Evolutionary conservation across 176 grass and related monocot genomes (phyloP).

Genomic region (Carex kokanica): DNA sequence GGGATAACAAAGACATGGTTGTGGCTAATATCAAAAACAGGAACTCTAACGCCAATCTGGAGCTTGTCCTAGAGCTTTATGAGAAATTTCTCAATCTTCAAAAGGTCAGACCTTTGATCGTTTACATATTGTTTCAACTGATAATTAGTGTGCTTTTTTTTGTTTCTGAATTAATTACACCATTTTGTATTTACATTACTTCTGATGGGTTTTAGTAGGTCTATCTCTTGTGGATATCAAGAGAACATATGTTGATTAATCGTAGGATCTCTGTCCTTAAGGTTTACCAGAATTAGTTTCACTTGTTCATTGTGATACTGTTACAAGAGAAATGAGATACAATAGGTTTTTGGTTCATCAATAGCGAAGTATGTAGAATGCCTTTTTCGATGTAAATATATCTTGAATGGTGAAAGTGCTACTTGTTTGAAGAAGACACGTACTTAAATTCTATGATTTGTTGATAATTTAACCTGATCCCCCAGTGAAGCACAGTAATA

Average conservation of each 20-base stretch:
- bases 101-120: conserved; percentile 51
- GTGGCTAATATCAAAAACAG: conserved; percentile 53
- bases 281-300: not conserved
- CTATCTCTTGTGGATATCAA: not conserved
- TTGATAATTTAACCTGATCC: conserved; percentile 16
- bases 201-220: not conserved
- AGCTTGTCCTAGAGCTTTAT: conserved; percentile 79
- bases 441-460: not conserved
- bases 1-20: conserved; percentile 71
- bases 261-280: not conserved
- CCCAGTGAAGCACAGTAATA: conserved; percentile 35
- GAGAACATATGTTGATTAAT: not conserved
- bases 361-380: not conserved
- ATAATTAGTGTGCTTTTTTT: not conserved
- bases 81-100: conserved; percentile 67
- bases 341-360: not conserved
- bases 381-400: not conserved
- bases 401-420: not conserved
- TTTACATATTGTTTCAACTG: not conserved
- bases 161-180: not conserved
- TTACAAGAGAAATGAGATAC: not conserved
- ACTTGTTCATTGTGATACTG: not conserved
- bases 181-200: not conserved
- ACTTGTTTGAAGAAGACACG: not conserved
- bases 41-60: conserved; percentile 71